Percentiles rank a stretch among this genome's conserved stretches.
Conservation (phyloP, 495 filamentous ascomycete species). For the Penicillium fimorum region DNA sequence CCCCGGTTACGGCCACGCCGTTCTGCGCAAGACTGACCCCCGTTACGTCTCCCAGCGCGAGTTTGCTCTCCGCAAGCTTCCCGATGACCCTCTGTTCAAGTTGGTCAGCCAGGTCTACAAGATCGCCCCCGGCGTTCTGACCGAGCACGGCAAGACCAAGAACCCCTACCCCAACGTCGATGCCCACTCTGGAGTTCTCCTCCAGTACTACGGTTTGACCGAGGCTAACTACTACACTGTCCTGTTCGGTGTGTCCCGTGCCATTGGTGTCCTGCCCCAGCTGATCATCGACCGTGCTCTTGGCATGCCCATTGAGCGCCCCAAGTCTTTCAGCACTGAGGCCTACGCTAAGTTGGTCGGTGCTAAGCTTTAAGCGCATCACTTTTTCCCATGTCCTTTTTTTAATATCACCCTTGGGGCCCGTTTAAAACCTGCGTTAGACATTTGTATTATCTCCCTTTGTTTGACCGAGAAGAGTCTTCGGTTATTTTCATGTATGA, state of each 20-base stretch:
- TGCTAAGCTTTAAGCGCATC: slow-evolving; percentile 72
- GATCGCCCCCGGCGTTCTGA: slow-evolving; percentile 95
- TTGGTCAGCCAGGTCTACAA: slow-evolving; percentile 99
- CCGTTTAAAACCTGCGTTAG: slow-evolving; percentile 10
- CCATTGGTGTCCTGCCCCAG: slow-evolving; percentile 96
- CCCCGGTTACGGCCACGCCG: slow-evolving; percentile 96
- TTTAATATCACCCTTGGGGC: slow-evolving; percentile 13
- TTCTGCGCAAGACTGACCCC: slow-evolving; percentile 98
- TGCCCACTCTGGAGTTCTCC: slow-evolving; percentile 93
- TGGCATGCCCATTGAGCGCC: slow-evolving; percentile 66
- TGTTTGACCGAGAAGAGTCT: slow-evolving; percentile 35
- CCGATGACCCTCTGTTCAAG: slow-evolving; percentile 98
- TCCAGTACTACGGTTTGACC: slow-evolving; percentile 98
- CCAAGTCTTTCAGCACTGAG: slow-evolving; percentile 96
- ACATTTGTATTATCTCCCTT: slow-evolving; percentile 33
- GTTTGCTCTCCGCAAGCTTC: slow-evolving; percentile 89
- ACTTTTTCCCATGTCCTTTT: slow-evolving; percentile 10
- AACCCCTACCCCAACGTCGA: slow-evolving; percentile 79
- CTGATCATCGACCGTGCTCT: slow-evolving; percentile 99
- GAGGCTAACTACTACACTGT: slow-evolving; percentile 99
- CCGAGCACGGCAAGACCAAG: slow-evolving; percentile 99
- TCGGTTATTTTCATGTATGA: slow-evolving; percentile 44
- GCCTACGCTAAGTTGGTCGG: slow-evolving; percentile 93
- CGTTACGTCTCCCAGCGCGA: slow-evolving; percentile 96
- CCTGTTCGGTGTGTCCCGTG: slow-evolving; percentile 96